phyloP scores from a whole-genome alignment of 2,329 filamentous ascomycete species.

The Xylaria sp. region DNA sequence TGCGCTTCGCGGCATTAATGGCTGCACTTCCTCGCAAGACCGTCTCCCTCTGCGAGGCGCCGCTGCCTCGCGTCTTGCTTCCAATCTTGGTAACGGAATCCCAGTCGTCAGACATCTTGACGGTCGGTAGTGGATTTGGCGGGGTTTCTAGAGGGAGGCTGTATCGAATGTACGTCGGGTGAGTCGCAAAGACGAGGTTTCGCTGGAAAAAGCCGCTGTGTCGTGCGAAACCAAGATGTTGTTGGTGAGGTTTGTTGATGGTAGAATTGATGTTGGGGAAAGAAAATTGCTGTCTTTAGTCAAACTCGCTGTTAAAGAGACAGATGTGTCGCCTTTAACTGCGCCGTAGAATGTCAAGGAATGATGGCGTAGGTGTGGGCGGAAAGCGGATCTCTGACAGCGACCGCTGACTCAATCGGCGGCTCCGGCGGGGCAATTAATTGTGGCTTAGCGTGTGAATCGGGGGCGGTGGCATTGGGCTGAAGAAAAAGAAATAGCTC shows the following conservation, averaged over 20 bases:
- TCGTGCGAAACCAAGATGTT: background rate
- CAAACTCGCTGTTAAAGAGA: background rate
- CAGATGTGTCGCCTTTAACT: slow-evolving; percentile 35
- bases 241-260: background rate
- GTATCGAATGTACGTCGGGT: slow-evolving; percentile 19
- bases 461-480: slow-evolving; percentile 4
- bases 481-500: background rate
- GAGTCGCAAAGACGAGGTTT: background rate
- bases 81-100: slow-evolving; percentile 92
- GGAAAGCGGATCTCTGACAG: slow-evolving; percentile 43
- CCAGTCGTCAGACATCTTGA: slow-evolving; percentile 81
- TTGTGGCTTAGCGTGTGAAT: slow-evolving; percentile 24
- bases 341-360: slow-evolving; percentile 49
- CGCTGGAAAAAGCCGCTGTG: background rate
- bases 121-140: slow-evolving; percentile 45
- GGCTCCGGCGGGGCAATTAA: slow-evolving; percentile 36
- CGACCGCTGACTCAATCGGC: slow-evolving; percentile 49
- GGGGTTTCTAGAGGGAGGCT: slow-evolving; percentile 48
- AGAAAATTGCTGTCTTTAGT: slow-evolving; percentile 9
- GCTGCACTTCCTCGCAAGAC: slow-evolving; percentile 85
- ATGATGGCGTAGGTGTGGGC: slow-evolving; percentile 46
- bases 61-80: slow-evolving; percentile 79
- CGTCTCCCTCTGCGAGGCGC: slow-evolving; percentile 77
- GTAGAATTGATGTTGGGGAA: slow-evolving; percentile 3
- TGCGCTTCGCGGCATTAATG: slow-evolving; percentile 89